Evolutionary conservation across 1,284 basidiomycete species (phyloP).

Genomic region (Cutaneotrichosporon sp.): DNA sequence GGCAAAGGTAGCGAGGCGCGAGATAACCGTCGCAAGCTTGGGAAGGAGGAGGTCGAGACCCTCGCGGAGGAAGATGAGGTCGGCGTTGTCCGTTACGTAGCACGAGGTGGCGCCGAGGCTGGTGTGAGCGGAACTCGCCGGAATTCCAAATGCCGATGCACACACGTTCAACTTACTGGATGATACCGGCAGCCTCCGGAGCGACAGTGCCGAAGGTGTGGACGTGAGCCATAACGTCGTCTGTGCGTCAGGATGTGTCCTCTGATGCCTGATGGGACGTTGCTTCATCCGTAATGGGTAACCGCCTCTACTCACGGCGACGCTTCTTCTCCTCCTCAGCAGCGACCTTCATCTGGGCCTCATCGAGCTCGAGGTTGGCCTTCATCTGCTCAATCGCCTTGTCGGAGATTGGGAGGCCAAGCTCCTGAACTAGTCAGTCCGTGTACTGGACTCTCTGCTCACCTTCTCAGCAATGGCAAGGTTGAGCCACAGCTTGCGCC

Average conservation of each 20-base stretch:
- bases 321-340: constrained; percentile 94
- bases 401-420: constrained; percentile 84
- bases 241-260: constrained; percentile 20
- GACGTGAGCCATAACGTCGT: constrained; percentile 99
- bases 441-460: background rate
- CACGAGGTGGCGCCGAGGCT: constrained; percentile 95
- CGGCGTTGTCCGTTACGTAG: constrained; percentile 98
- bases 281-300: too few species aligned
- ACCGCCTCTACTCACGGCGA: constrained; percentile 59
- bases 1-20: constrained; percentile 76
- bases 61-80: constrained; percentile 90
- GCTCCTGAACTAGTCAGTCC: constrained; percentile 53
- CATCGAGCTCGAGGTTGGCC: constrained; percentile 81
- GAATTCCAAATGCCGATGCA: background rate
- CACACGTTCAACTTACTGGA: constrained; percentile 64
- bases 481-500: constrained; percentile 93
- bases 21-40: constrained; percentile 84
- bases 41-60: constrained; percentile 79
- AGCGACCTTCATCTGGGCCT: constrained; percentile 84
- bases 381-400: constrained; percentile 93
- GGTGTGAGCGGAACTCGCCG: constrained; percentile 9
- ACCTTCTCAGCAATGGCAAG: constrained; percentile 90
- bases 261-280: too few species aligned
- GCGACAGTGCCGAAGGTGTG: constrained; percentile 93
- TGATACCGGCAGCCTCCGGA: constrained; percentile 93